Evolutionary conservation across 305 asterid genomes (phyloP), one percentile per base, ranked within the genome.

Genomic region (Fraxinus platypoda): DNA sequence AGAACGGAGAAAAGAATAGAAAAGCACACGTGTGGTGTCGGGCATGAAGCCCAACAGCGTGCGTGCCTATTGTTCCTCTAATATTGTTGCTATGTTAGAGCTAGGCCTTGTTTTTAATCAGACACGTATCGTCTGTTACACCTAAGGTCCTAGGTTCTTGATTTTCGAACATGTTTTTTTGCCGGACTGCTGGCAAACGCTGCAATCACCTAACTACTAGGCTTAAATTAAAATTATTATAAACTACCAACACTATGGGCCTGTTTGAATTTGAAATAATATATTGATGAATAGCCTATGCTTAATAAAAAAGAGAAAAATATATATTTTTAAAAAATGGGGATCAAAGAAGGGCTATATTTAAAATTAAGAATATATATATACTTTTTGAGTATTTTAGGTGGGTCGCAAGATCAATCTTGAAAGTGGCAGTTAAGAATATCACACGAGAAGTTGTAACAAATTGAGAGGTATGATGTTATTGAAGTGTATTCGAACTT

Each of bases 11-110:
- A 76, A 41, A 71, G 74, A 15, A 35, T 59, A 82, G 78, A 49
- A 84, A 83, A 78, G 46, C 88, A 90, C 91, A 89, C 91, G 92
- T 86, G 91, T 77, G 88, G 75, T 81, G 87, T 87, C 82, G 89
- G 90, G 83, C 88, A 83, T 80, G 34, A 76, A 75, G 33, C 78
- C 75, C 82, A 30, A 54, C 78, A 37, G 35, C 72, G 26, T 78
- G 74, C 74, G 77, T 73, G 64, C 49, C 79, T 43, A 38, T 25
- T 81, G 79, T 75, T 74, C 74, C 80, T 73, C n/a, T 7, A 34
- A 23, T 21, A 28, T 26, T 28, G 74, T 4, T 68, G 33, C 4
- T 15, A 26, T 5, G 37, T 66, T 66, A 66, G 35, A 38, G 38
- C 74, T 28, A 68, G 4, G 74, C 35, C 74, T 28, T 3, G 19